Base-by-base conservation (phyloP, 352 stramenopile species). In the Globisporangium cederbergense region DNA sequence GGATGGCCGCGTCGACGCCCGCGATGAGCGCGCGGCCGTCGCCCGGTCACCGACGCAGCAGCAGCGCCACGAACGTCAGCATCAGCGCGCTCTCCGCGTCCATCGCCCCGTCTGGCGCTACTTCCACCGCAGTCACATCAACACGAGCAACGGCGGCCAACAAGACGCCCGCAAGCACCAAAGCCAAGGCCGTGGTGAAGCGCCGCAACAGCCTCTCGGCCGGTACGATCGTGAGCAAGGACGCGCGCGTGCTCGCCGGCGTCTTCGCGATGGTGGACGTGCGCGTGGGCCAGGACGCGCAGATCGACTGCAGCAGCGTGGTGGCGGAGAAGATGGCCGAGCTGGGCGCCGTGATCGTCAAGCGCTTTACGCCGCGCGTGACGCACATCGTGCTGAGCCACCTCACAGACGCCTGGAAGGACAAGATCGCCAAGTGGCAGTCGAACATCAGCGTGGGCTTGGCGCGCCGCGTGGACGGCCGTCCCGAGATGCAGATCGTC, bases 381-480 rank as follows among this genome's bases (percentile, higher is more conserved):
- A 93, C 86, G 43, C 86, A 95, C 70, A 75, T 95, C 54, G 83
- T 95, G 50, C 52, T 91, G 63, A 91, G 81, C 60, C 79, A 91
- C 49, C 81, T 87, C 36, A 87, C 82, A 22, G 68, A 67, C 0
- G 42, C 60, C 58, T 93, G 82, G 82, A 90, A 90, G 70, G 71
- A 81, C 50, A 90, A 90, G 66, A 80, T 92, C 28, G 68, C 67
- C 45, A 86, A 90, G 62, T 90, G 81, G 81, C 74, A 89, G 61
- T 65, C 64, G 22, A 63, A 75, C 45, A 71, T 75, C 1, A 72
- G 60, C 54, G 49, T 68, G 45, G 49, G 62, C 14, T 38, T 68
- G 14, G 55, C 54, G 54, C 56, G 62, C 20, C 52, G 73, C 63
- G 55, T 76, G 67, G 67, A 73, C 50, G 53, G 76, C 45, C 22